phyloP scores from a whole-genome alignment of 129 eudicot genomes.

The Centella asiatica region DNA sequence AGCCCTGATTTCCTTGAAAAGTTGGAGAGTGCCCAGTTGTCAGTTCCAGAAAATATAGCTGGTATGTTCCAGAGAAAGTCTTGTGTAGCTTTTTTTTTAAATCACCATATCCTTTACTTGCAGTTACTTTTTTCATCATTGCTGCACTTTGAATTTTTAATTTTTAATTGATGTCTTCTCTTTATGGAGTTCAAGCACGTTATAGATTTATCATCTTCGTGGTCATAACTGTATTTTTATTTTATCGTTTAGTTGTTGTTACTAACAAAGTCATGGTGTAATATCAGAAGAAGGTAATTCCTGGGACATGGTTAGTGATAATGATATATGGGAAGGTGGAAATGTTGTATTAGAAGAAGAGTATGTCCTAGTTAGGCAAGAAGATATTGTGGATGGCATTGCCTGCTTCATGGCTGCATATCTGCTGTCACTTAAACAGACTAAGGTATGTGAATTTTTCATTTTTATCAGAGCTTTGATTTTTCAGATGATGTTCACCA shows the following conservation, averaged over 20 bases:
- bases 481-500: not conserved
- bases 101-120: not conserved
- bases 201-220: not conserved
- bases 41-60: conserved; percentile 41
- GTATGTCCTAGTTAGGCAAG: conserved; percentile 84
- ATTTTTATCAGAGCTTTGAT: not conserved
- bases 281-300: conserved; percentile 82
- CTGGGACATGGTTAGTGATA: conserved; percentile 89
- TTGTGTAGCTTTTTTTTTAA: not conserved
- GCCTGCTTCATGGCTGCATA: conserved; percentile 97
- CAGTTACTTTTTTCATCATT: not conserved
- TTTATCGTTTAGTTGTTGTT: conserved; percentile 9
- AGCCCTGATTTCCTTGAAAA: conserved; percentile 83
- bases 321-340: conserved; percentile 85
- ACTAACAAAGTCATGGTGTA: conserved; percentile 11
- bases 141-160: not conserved
- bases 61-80: conserved; percentile 30
- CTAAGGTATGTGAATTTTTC: conserved; percentile 49
- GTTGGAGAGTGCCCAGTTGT: conserved; percentile 69
- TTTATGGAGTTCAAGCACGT: not conserved
- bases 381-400: conserved; percentile 94
- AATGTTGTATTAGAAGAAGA: conserved; percentile 51
- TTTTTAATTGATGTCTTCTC: not conserved
- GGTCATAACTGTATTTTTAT: not conserved
- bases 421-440: conserved; percentile 73